A percentile compares a stretch with the other conserved stretches of the same genome.
phyloP scores from a whole-genome alignment of 2,329 filamentous ascomycete genomes.

The Clonostachys sp. region DNA sequence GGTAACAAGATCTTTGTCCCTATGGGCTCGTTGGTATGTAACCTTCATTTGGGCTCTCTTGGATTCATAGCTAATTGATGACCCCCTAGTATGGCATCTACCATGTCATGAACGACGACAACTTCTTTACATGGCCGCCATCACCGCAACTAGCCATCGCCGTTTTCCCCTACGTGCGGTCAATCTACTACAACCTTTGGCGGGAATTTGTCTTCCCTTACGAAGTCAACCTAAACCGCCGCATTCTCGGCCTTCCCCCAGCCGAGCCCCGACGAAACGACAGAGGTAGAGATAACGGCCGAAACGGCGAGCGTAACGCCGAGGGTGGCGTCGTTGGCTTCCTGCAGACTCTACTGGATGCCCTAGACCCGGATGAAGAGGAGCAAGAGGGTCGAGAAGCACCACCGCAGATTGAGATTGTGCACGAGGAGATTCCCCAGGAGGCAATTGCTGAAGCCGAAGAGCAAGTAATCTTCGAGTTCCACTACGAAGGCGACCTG shows the following conservation, averaged over 20 bases:
- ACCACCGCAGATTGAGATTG: conserved; percentile 2
- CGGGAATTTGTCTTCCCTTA: conserved; percentile 37
- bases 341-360: conserved; percentile 28
- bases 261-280: conserved; percentile 9
- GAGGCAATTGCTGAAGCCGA: conserved; percentile 27
- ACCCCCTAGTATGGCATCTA: conserved; percentile 40
- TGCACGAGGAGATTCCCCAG: neutral
- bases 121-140: conserved; percentile 48
- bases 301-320: conserved; percentile 8
- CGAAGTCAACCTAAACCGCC: conserved; percentile 42
- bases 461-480: conserved; percentile 1
- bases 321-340: conserved; percentile 25
- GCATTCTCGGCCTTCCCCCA: conserved; percentile 33
- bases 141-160: conserved; percentile 45
- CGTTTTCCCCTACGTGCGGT: conserved; percentile 39
- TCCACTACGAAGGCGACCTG: conserved; percentile 5
- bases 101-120: conserved; percentile 35
- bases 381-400: conserved; percentile 7
- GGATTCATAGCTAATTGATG: neutral
- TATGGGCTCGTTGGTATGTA: conserved; percentile 32
- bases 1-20: conserved; percentile 36
- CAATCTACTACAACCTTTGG: conserved; percentile 41
- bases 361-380: conserved; percentile 22
- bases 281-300: conserved; percentile 6
- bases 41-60: neutral